phyloP scores from a whole-genome alignment of 2,329 filamentous ascomycete genomes.

The Aschersonia sp. region DNA sequence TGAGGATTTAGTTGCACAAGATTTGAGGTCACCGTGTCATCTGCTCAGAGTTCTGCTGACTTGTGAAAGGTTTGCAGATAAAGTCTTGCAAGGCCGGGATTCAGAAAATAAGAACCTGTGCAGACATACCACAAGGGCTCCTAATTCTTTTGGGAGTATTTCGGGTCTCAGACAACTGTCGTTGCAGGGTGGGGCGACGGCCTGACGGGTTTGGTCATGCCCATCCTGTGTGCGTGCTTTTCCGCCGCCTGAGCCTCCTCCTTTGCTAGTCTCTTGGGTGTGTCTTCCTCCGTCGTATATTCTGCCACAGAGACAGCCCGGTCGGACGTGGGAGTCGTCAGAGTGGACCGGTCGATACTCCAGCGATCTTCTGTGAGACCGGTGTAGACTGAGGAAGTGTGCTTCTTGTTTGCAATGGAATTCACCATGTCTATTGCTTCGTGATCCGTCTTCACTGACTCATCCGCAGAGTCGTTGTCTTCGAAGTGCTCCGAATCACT shows the following conservation, averaged over 20 bases:
- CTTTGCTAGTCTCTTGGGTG: slow-evolving; percentile 13
- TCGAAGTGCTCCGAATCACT: background rate
- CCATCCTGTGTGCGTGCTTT: background rate
- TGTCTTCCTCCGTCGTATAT: slow-evolving; percentile 16
- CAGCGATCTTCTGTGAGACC: slow-evolving; percentile 21
- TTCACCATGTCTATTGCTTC: slow-evolving; percentile 11
- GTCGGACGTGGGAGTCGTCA: slow-evolving; percentile 24
- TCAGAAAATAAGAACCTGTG: no score
- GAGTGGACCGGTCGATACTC: slow-evolving; percentile 21
- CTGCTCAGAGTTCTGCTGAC: no score
- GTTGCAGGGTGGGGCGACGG: background rate
- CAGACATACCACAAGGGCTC: no score
- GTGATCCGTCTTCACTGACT: background rate
- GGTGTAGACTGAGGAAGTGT: slow-evolving; percentile 22
- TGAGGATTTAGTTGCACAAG: no score
- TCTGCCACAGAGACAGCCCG: slow-evolving; percentile 17
- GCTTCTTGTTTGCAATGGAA: slow-evolving; percentile 15
- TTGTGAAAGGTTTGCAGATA: no score
- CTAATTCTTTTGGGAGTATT: no score
- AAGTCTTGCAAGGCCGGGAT: no score
- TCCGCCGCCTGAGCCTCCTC: slow-evolving; percentile 6
- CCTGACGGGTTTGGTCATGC: background rate
- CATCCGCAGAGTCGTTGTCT: background rate
- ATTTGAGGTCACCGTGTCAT: no score
- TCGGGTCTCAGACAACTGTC: background rate